Evolutionary conservation across 192 early-diverging fungal genomes (phyloP).

Genomic region (Mortierella alpina): DNA sequence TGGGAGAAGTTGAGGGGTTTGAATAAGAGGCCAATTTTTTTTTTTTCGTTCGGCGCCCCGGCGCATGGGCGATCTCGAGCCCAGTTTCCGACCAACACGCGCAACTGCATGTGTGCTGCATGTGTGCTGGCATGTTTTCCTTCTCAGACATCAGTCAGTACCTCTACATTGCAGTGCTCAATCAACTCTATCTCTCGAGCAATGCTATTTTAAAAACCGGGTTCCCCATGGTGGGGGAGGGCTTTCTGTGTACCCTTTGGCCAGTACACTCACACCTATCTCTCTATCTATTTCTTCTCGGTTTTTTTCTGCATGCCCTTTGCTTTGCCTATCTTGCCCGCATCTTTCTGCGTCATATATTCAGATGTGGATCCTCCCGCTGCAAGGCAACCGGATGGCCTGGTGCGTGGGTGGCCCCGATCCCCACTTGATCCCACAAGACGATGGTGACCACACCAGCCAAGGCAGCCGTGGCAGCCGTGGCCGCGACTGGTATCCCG

Average conservation of each 20-base stretch:
- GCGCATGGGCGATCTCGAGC: too few relatives aligned
- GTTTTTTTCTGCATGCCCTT: background rate
- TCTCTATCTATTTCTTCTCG: too few relatives aligned
- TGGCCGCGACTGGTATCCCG: constrained; percentile 50
- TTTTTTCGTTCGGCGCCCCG: too few relatives aligned
- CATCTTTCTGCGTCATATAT: background rate
- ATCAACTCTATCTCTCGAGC: too few relatives aligned
- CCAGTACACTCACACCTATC: too few relatives aligned
- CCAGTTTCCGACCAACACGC: too few relatives aligned
- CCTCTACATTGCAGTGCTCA: background rate
- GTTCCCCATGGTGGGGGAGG: too few relatives aligned
- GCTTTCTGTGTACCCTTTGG: too few relatives aligned
- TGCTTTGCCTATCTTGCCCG: background rate
- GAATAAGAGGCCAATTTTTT: too few relatives aligned
- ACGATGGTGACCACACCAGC: constrained; percentile 3
- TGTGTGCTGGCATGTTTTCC: background rate
- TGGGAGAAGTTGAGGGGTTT: too few relatives aligned
- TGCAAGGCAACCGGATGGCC: constrained; percentile 47
- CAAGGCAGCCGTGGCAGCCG: background rate
- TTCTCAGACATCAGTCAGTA: background rate
- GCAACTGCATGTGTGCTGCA: too few relatives aligned
- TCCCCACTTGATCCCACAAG: constrained; percentile 23
- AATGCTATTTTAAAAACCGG: too few relatives aligned
- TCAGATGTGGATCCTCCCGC: constrained; percentile 52
- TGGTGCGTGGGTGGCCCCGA: constrained; percentile 54